A percentile compares a stretch with the other conserved stretches of the same genome.
Conservation (phyloP, 2,329 filamentous ascomycete species). For the Nemania serpens region DNA sequence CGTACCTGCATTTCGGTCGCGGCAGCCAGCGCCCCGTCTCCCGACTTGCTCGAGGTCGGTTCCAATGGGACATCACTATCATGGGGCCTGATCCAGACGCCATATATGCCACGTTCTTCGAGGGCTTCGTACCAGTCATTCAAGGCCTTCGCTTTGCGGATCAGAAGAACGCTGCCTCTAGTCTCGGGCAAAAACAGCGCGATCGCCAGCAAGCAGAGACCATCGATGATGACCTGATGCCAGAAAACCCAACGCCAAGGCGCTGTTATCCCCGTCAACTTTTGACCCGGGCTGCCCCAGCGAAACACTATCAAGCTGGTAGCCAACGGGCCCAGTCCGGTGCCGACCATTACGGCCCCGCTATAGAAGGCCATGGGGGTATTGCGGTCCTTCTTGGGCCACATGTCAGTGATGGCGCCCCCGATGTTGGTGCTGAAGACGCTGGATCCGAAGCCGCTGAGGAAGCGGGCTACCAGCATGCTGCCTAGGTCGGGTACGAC, state of each 20-base stretch:
- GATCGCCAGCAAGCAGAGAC: background rate
- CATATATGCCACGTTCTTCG: too few relatives aligned
- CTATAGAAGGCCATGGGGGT: slow-evolving; percentile 11
- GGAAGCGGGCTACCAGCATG: slow-evolving; percentile 1
- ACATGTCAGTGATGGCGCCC: slow-evolving; percentile 12
- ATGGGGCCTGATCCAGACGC: too few relatives aligned
- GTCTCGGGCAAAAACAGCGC: slow-evolving; percentile 10
- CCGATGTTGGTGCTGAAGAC: slow-evolving; percentile 13
- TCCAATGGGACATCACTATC: too few relatives aligned
- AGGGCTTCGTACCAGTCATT: background rate
- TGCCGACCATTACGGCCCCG: background rate
- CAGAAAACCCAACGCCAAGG: slow-evolving; percentile 14
- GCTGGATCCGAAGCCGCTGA: slow-evolving; percentile 1
- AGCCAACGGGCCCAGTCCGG: slow-evolving; percentile 5
- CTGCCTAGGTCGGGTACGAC: background rate
- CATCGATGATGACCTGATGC: background rate
- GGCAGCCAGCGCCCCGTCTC: too few relatives aligned
- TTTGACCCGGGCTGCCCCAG: background rate
- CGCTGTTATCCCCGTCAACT: too few relatives aligned
- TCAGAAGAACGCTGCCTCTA: slow-evolving; percentile 4
- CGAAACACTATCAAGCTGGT: background rate
- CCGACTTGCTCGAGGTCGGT: too few relatives aligned
- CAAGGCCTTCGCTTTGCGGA: slow-evolving; percentile 1
- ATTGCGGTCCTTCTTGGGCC: slow-evolving; percentile 3
- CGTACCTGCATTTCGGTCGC: too few relatives aligned